Evolutionary conservation across 2,329 filamentous ascomycete species (phyloP), one percentile per base, ranked within the genome.

Genomic region (Tolypocladium amazonense): DNA sequence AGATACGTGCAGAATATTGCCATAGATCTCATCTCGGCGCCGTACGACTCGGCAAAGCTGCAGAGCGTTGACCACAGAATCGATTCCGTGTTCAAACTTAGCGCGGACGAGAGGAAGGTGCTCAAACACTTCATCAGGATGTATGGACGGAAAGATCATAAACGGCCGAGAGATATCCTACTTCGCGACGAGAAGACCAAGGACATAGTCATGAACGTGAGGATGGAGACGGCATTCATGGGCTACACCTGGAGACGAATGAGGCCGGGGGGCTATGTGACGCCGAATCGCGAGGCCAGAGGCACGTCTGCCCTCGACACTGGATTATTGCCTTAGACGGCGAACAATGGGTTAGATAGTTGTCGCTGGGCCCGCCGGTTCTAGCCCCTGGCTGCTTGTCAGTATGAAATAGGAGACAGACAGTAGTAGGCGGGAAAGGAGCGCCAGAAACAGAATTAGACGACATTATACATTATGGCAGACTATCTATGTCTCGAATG

Each of bases 171-270:
- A n/a, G 94, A 99, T 72, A 88, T 88, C 67, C 75, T 97, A 60
- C 76, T 97, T 35, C 81, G 93, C 52, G 93, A 97, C 71, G 81
- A 80, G 33, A 74, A 77, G 11, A 81, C 88, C 8, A 87, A 85
- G 47, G 80, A 79, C 47, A 77, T 80, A 20, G 91, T 88, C n/a
- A 77, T 97, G 72, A 86, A 90, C 65, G 81, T 94, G 64, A 83
- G 94, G 61, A 96, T 93, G 74, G 83, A 82, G 70, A 88, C 84
- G 33, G 92, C 91, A 0, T 97, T 97, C 72, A 74, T 95, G 62
- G 93, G 93, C 0, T 99, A 99, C 71, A 90, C 89, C 2, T 97
- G 94, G 79, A 83, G 86, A 15, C 78, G 86, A 61, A 73, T 73
- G 69, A 68, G 71, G 43, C 72, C 72, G 1, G 67, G 67, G 12